Percentiles rank a stretch among this genome's conserved stretches.
Evolutionary conservation across 768 basidiomycete species (phyloP).

Genomic region (Boletus barrowsii): DNA sequence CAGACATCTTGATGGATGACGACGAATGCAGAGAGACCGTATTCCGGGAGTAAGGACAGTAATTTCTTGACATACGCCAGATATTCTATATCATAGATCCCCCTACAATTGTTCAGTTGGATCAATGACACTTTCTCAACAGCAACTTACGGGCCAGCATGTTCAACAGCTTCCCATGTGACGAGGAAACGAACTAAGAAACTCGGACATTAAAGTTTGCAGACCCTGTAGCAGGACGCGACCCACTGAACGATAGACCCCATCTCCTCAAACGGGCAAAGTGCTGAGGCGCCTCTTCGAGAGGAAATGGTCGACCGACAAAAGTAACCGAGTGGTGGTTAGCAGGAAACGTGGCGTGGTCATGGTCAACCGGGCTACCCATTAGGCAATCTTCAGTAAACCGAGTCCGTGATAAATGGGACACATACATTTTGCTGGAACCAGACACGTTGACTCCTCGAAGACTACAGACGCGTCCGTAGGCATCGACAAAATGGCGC

Average conservation of each 20-base stretch:
- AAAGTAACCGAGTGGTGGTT: slow-evolving; percentile 71
- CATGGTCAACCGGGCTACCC: slow-evolving; percentile 63
- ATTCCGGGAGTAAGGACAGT: slow-evolving; percentile 65
- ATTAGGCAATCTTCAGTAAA: neutral
- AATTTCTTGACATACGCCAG: slow-evolving; percentile 73
- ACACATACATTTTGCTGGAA: slow-evolving; percentile 69
- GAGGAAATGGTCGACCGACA: slow-evolving; percentile 86
- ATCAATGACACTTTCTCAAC: neutral
- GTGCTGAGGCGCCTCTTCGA: slow-evolving; percentile 85
- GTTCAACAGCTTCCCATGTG: slow-evolving; percentile 97
- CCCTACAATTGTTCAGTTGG: slow-evolving; percentile 41
- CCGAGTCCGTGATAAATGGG: slow-evolving; percentile 20
- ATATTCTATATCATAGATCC: slow-evolving; percentile 81
- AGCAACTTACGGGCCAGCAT: slow-evolving; percentile 78
- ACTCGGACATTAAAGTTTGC: neutral
- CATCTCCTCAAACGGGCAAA: slow-evolving; percentile 77
- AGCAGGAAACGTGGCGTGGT: slow-evolving; percentile 65
- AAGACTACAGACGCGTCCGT: slow-evolving; percentile 75
- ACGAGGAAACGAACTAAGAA: slow-evolving; percentile 80
- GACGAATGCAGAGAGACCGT: slow-evolving; percentile 71
- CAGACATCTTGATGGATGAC: slow-evolving; percentile 94
- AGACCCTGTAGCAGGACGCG: neutral
- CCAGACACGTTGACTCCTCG: slow-evolving; percentile 88
- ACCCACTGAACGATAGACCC: slow-evolving; percentile 84
- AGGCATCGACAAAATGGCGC: slow-evolving; percentile 76